Evolutionary conservation across 345 rosid species (phyloP), one percentile per base, ranked within the genome.

Genomic region (Syzygium aqueum): DNA sequence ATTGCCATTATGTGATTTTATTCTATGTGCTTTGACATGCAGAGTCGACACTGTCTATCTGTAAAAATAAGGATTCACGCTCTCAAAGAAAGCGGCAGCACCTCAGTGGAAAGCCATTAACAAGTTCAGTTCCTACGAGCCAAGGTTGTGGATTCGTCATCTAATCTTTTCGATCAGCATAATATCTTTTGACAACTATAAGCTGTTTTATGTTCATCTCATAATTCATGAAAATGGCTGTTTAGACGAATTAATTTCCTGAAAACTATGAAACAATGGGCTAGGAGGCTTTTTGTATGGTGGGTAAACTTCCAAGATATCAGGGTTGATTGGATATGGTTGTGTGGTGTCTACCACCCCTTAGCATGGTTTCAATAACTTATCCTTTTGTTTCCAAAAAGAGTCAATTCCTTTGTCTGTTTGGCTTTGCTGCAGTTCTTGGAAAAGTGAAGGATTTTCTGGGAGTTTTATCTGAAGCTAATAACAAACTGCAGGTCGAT

Each of bases 391-490:
- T 30, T 30, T 78, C 37, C 25, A 46, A 43, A 46, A 33, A 25
- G 83, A 57, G 50, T 61, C 40, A 84, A 23, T 73, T 59, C 53
- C 51, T 53, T 88, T 22, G 23, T 53, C 8, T 63, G 77, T 28
- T 85, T 82, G 17, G 40, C n/a, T 27, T 85, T 57, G 51, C 63
- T 88, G 87, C 92, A 93, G 95, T 95, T 92, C 86, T 96, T 84
- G 98, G 94, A 73, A 95, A 90, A 93, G 94, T 92, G 85, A 94
- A 89, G 90, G 98, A 93, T 82, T 96, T 96, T 87, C 67, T 97
- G 4, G 98, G 96, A 85, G 85, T 93, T 30, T 90, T 97, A 73
- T 92, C 96, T 1, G 98, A 96, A 90, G 94, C 98, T 50, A 96
- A 94, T 92, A 93, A 91, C 87, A 89, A 85, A 87, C 88, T 96